These are phyloP conservation scores for Diplogelasinospora grovesii DNA, from an alignment of 495 filamentous ascomycete species.

Conservation along the genomic window DNA sequence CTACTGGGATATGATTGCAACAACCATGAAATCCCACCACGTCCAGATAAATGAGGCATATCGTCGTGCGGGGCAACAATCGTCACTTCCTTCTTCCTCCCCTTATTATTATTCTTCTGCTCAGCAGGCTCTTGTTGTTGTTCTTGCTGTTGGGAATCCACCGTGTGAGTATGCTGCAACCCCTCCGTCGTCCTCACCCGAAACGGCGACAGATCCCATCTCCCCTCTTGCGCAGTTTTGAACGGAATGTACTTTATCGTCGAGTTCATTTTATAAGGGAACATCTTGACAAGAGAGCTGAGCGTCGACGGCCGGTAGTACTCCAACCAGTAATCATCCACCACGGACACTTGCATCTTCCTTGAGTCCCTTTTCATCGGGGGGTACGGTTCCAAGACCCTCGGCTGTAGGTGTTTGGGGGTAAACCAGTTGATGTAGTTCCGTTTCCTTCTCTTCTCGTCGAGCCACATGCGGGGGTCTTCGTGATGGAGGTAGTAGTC, in stretches of 20 bases:
- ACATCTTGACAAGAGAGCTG: constrained; percentile 82
- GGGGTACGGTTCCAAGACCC: constrained; percentile 45
- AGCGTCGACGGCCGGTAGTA: constrained; percentile 85
- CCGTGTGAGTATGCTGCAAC: constrained; percentile 26
- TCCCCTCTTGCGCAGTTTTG: constrained; percentile 58
- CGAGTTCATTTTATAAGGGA: constrained; percentile 83
- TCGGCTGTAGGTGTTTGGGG: constrained; percentile 60
- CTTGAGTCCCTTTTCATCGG: constrained; percentile 34
- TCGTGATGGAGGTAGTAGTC: constrained; percentile 96
- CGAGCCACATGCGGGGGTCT: constrained; percentile 66
- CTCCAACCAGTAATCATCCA: constrained; percentile 98
- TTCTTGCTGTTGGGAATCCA: constrained; percentile 1
- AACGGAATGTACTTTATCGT: constrained; percentile 74
- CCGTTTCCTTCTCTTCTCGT: constrained; percentile 55
- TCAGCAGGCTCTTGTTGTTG: no score
- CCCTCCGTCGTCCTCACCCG: constrained; percentile 59
- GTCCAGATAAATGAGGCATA: no score
- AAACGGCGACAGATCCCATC: constrained; percentile 78
- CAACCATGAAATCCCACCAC: no score
- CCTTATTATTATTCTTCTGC: constrained; percentile 45
- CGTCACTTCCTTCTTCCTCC: constrained; percentile 52
- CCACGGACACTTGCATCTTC: constrained; percentile 55
- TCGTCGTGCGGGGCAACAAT: constrained; percentile 54
- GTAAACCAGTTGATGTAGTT: constrained; percentile 83
- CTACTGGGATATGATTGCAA: no score